These are phyloP conservation scores for Phytophthora pluvialis DNA, from an alignment of 352 stramenopile genomes.

Conservation along the genomic window DNA sequence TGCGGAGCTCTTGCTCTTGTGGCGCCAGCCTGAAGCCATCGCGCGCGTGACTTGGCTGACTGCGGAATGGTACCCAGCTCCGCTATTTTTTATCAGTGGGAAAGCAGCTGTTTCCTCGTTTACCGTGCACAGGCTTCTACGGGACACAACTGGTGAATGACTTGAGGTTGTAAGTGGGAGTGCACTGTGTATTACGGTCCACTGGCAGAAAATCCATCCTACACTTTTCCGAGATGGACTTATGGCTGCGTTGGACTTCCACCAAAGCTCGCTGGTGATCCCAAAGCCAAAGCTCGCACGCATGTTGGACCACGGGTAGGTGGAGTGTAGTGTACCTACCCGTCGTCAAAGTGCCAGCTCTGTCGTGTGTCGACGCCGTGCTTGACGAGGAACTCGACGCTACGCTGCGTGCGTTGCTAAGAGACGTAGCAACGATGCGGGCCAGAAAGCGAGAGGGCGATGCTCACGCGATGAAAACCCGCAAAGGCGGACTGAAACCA, in stretches of 20 bases:
- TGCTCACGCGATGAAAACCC: neutral
- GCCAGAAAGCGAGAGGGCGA: conserved; percentile 17
- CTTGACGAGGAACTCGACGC: conserved; percentile 15
- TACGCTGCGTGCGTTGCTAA: conserved; percentile 13
- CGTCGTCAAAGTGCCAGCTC: neutral
- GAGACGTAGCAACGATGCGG: conserved; percentile 9
- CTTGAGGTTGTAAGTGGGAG: neutral
- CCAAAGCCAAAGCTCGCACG: too few relatives aligned
- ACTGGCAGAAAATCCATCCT: conserved; percentile 23
- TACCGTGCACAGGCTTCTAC: neutral
- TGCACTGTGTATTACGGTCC: conserved; percentile 17
- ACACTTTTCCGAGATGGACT: conserved; percentile 27
- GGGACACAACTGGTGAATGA: neutral
- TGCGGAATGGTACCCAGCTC: conserved; percentile 14
- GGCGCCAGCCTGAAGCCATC: conserved; percentile 33
- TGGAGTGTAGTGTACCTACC: neutral
- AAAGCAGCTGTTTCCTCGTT: conserved; percentile 16
- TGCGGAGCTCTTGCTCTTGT: neutral
- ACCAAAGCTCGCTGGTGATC: conserved; percentile 6
- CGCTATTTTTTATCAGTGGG: conserved; percentile 22
- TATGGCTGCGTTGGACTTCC: conserved; percentile 6
- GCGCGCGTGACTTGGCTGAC: neutral
- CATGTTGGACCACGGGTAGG: neutral
- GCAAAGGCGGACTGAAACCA: neutral
- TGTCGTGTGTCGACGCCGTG: conserved; percentile 1